Evolutionary conservation across 2,329 filamentous ascomycete species (phyloP).

Genomic region (Leptographium radiaticola): DNA sequence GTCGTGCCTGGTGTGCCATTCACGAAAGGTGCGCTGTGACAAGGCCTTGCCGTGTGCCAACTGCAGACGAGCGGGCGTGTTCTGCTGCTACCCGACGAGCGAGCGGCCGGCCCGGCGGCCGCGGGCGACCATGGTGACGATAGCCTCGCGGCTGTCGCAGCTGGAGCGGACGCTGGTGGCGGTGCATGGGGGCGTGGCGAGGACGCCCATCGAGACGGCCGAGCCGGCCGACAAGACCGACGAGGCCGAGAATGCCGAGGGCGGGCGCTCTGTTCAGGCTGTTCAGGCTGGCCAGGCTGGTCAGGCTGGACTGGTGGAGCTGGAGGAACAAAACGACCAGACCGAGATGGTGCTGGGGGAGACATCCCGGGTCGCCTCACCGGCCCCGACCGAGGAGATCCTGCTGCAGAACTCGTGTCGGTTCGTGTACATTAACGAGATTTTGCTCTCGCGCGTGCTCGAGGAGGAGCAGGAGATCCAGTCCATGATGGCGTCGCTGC

Average conservation of each 20-base stretch:
- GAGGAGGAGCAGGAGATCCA: conserved; percentile 14
- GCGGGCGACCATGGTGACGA: conserved; percentile 14
- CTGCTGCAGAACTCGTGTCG: conserved; percentile 10
- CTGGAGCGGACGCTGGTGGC: conserved; percentile 14
- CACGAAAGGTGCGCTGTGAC: conserved; percentile 15
- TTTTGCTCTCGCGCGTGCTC: conserved; percentile 12
- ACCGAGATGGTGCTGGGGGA: no score
- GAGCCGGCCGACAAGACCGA: no score
- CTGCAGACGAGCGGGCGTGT: conserved; percentile 12
- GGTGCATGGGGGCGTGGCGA: conserved; percentile 6
- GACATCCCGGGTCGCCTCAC: no score
- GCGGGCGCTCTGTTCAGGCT: no score
- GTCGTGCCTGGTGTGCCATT: conserved; percentile 15
- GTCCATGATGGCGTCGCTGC: conserved; percentile 6
- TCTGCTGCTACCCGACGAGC: conserved; percentile 14
- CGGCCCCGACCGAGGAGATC: conserved; percentile 5
- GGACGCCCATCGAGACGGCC: neutral
- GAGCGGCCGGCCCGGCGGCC: conserved; percentile 8
- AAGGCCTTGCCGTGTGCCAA: conserved; percentile 14
- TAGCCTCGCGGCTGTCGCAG: conserved; percentile 13
- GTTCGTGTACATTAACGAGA: conserved; percentile 13
- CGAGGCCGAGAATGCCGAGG: no score
- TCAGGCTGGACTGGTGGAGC: no score
- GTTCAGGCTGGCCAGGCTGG: no score
- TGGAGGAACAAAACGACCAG: no score